Conservation (phyloP, 2,329 filamentous ascomycete species). For the Ophiognomonia clavigignenti-juglandacearum region DNA sequence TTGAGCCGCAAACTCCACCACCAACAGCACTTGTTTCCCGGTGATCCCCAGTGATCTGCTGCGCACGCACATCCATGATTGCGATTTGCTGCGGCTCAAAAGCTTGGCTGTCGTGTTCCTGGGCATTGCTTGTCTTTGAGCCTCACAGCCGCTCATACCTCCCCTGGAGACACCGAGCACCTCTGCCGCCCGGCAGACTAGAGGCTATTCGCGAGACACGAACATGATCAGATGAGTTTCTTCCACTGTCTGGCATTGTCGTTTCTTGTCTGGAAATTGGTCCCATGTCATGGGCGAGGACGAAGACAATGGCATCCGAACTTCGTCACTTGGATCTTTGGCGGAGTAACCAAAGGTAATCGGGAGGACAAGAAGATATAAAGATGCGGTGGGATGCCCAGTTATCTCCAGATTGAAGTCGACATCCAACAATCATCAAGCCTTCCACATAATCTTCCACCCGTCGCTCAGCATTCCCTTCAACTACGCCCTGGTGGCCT, state of each 20-base stretch:
- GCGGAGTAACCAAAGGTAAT: neutral
- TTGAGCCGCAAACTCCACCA: neutral
- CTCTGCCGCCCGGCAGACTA: neutral
- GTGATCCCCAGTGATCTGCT: too few species aligned
- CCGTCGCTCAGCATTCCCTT: too few species aligned
- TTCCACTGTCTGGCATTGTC: neutral
- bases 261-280: neutral
- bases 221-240: neutral
- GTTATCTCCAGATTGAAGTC: too few species aligned
- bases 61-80: neutral
- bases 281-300: neutral
- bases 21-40: neutral
- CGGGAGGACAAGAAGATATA: neutral
- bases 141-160: neutral
- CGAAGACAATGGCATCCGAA: neutral
- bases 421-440: too few species aligned
- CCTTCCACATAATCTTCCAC: too few species aligned
- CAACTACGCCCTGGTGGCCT: too few species aligned
- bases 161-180: neutral
- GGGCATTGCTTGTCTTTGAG: neutral
- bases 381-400: too few species aligned
- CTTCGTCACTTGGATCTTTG: neutral
- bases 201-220: neutral
- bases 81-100: neutral
- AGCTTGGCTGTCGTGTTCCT: neutral